These are phyloP conservation scores for Coprinopsis strossmayeri DNA, from an alignment of 768 basidiomycete genomes.

Conservation along the genomic window DNA sequence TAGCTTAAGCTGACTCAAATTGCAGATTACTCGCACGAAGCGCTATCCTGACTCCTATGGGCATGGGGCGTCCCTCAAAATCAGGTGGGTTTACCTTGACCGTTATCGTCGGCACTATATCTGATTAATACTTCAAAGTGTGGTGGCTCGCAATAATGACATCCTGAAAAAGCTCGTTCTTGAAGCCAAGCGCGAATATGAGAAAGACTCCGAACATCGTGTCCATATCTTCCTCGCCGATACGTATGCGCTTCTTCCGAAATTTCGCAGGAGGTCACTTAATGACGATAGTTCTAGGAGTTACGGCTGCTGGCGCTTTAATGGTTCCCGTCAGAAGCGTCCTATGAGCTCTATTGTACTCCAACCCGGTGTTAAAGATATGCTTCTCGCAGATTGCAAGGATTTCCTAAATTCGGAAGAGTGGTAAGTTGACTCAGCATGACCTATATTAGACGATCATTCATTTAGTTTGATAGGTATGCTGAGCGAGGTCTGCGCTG, in stretches of 20 bases:
- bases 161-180: slow-evolving; percentile 82
- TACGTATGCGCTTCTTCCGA: slow-evolving; percentile 48
- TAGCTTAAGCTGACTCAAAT: slow-evolving; percentile 12
- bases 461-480: slow-evolving; percentile 48
- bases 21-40: slow-evolving; percentile 74
- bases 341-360: slow-evolving; percentile 92
- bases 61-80: slow-evolving; percentile 69
- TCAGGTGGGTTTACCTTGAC: slow-evolving; percentile 44
- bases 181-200: slow-evolving; percentile 83
- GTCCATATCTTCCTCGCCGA: slow-evolving; percentile 88
- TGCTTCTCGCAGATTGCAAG: slow-evolving; percentile 82
- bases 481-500: slow-evolving; percentile 66
- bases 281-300: slow-evolving; percentile 33
- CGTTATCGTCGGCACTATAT: slow-evolving; percentile 6
- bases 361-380: slow-evolving; percentile 85
- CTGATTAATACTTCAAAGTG: slow-evolving; percentile 36
- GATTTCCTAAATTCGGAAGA: slow-evolving; percentile 82
- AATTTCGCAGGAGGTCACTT: slow-evolving; percentile 10
- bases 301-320: slow-evolving; percentile 81
- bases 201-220: slow-evolving; percentile 86
- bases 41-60: slow-evolving; percentile 65
- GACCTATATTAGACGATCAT: slow-evolving; percentile 13
- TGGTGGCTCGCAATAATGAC: slow-evolving; percentile 83
- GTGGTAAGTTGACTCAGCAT: slow-evolving; percentile 46
- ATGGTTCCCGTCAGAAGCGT: slow-evolving; percentile 81